Evolutionary conservation across 768 basidiomycete genomes (phyloP).

Genomic region (Boletellus ananiceps): DNA sequence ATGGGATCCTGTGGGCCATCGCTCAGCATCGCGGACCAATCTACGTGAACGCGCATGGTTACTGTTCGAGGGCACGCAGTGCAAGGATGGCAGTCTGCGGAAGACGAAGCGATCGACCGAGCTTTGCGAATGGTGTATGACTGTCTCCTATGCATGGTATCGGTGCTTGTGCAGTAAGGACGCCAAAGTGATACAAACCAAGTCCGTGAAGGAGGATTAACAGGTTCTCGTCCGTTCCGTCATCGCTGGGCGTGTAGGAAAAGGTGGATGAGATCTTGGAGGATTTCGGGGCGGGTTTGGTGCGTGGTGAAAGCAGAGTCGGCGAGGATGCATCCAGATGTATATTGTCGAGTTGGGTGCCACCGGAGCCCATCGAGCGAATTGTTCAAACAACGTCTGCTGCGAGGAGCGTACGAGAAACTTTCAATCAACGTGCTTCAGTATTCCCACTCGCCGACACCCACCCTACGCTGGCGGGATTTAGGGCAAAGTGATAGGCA

Average conservation of each 20-base stretch:
- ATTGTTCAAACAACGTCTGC: too few species aligned
- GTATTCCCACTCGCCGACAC: too few species aligned
- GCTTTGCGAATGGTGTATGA: conserved; percentile 66
- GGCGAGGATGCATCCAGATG: conserved; percentile 19
- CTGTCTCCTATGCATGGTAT: conserved; percentile 61
- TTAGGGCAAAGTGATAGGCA: too few species aligned
- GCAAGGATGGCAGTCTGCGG: conserved; percentile 88
- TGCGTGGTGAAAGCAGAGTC: conserved; percentile 22
- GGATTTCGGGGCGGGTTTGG: conserved; percentile 48
- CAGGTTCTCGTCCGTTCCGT: conserved; percentile 84
- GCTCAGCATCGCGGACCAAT: conserved; percentile 8
- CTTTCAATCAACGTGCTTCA: too few species aligned
- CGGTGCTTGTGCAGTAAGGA: not conserved
- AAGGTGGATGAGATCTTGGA: conserved; percentile 52
- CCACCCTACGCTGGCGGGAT: too few species aligned
- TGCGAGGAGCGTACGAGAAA: too few species aligned
- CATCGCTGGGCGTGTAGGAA: conserved; percentile 66
- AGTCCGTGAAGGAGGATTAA: conserved; percentile 83
- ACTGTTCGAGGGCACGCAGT: conserved; percentile 75
- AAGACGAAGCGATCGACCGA: conserved; percentile 71
- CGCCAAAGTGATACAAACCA: conserved; percentile 42
- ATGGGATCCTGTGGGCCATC: conserved; percentile 56
- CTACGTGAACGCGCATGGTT: conserved; percentile 22
- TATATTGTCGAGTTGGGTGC: conserved; percentile 7
- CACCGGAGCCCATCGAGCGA: too few species aligned